A percentile compares a stretch with the other conserved stretches of the same genome.
Evolutionary conservation across 2,329 filamentous ascomycete species (phyloP).

Genomic region (Pseudohalonectria lignicola): DNA sequence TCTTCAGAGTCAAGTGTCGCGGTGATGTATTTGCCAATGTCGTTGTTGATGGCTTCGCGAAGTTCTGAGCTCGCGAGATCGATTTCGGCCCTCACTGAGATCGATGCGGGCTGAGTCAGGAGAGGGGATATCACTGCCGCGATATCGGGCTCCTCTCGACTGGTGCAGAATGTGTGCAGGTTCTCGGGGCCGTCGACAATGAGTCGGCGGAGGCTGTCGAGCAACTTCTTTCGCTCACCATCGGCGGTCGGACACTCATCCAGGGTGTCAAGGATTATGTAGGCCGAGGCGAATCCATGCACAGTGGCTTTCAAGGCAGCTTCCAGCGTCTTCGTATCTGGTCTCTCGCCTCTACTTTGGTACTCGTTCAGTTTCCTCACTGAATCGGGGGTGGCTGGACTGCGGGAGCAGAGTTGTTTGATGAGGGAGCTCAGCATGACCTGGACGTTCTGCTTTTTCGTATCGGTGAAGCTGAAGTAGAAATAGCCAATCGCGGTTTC

Average conservation of each 20-base stretch:
- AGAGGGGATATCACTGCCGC: not conserved
- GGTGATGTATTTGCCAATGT: not conserved
- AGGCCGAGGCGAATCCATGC: not conserved
- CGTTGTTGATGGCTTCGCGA: not conserved
- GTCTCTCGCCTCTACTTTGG: constrained; percentile 3
- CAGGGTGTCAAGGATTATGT: not conserved
- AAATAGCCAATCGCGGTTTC: constrained; percentile 9
- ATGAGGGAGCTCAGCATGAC: constrained; percentile 11
- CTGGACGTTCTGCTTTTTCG: constrained; percentile 6
- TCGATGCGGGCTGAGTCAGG: too few relatives aligned
- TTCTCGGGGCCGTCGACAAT: not conserved
- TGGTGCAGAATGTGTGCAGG: not conserved
- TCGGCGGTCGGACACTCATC: not conserved
- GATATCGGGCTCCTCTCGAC: not conserved
- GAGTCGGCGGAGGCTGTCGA: not conserved
- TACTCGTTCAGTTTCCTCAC: not conserved
- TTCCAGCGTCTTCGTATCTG: not conserved
- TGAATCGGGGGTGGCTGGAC: not conserved
- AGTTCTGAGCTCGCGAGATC: not conserved
- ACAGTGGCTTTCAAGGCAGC: not conserved
- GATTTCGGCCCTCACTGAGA: not conserved
- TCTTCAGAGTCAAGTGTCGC: not conserved
- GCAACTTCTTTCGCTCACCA: not conserved
- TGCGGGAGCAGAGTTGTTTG: constrained; percentile 1
- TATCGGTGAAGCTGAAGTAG: constrained; percentile 13